Conservation (phyloP, 1,139 yeast genomes). For the Kluyveromyces sp. region DNA sequence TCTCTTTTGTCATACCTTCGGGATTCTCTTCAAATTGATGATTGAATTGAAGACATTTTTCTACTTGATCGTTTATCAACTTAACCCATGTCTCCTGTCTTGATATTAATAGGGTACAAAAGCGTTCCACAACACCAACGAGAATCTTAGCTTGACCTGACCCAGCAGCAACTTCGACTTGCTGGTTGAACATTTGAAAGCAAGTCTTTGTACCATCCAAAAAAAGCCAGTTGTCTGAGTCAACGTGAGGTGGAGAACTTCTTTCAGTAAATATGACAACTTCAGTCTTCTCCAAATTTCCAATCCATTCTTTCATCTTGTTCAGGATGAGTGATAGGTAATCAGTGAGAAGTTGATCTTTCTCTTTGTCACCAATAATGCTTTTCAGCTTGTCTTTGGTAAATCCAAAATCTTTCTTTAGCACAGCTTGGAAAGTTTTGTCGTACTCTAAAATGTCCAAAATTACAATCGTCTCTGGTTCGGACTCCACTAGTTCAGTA, state of each 20-base stretch:
- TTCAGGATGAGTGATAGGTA: conserved; percentile 60
- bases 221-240: conserved; percentile 55
- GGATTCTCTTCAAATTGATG: conserved; percentile 32
- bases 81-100: conserved; percentile 58
- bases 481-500: conserved; percentile 54
- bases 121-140: conserved; percentile 74
- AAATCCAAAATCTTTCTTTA: conserved; percentile 42
- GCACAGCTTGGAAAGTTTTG: conserved; percentile 50
- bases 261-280: conserved; percentile 54
- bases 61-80: conserved; percentile 55
- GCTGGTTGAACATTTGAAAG: conserved; percentile 79
- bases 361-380: conserved; percentile 65
- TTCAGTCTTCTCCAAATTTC: conserved; percentile 58
- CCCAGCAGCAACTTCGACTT: conserved; percentile 86
- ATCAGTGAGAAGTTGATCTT: conserved; percentile 56
- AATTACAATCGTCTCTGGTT: conserved; percentile 66
- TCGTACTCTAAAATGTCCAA: conserved; percentile 68
- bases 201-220: conserved; percentile 69
- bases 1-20: conserved; percentile 40
- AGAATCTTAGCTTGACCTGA: conserved; percentile 78
- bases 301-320: conserved; percentile 80
- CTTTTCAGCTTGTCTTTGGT: conserved; percentile 40
- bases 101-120: conserved; percentile 53
- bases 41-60: conserved; percentile 42
- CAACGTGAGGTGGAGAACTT: conserved; percentile 64